Evolutionary conservation across 192 early-diverging fungal species (phyloP), one percentile per base, ranked within the genome.

Genomic region (Gonapodya sp.): DNA sequence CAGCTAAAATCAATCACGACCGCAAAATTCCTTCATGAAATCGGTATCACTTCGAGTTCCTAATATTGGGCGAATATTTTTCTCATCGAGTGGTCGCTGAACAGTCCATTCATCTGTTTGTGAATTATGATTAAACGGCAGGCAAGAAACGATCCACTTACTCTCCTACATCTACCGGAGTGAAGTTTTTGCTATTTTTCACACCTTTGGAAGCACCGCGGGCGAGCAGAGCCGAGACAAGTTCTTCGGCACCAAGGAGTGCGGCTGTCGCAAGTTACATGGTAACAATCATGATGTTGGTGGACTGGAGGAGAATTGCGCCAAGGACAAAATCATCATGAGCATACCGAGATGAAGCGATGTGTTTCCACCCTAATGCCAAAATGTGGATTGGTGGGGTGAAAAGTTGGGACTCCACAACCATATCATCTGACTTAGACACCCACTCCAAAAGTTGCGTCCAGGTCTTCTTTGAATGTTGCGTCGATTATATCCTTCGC

Each of bases 181-280:
- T 77, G 75, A 77, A 77, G 8, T 33, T 33, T 33, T 77, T 77
- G 34, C 31, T 77, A 31, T 77, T 77, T 31, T 77, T 77, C 31
- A 31, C 2, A 16, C 2, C 31, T 31, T 77, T 18, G 8, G 30
- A 32, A 33, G 75, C 75, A 8, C 75, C 75, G 75, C 75, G 75
- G 16, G 18, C 34, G 75, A 77, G 75, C 75, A 77, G 75, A 8
- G 18, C 34, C 31, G 18, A 34, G 75, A 77, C 75, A 8, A 77
- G 18, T 77, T 77, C 75, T 77, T 34, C 30, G 2, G 75, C 75
- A 33, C 75, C 75, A 33, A 77, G 75, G 30, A 77, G 34, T 2
- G 75, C 18, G 30, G 46, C 46, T 64, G 46, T 8, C 8, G n/a
- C n/a, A n/a, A n/a, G n/a, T n/a, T n/a, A n/a, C n/a, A n/a, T n/a